A percentile compares a stretch with the other conserved stretches of the same genome.
These are phyloP conservation scores for Aspergillus thermomutatus DNA, from an alignment of 2,329 filamentous ascomycete species.

Conservation along the genomic window DNA sequence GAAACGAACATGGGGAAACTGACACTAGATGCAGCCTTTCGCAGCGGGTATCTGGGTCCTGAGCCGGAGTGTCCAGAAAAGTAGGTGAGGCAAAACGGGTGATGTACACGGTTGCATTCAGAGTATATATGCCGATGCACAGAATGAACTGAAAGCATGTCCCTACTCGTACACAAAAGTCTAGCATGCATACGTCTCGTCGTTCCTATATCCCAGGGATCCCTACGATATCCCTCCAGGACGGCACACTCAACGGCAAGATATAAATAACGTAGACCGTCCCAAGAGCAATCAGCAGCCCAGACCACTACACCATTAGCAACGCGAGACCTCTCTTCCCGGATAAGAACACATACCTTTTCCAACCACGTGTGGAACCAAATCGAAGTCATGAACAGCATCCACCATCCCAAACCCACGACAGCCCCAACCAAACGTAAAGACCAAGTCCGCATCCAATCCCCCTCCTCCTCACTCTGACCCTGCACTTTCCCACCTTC, in stretches of 20 bases:
- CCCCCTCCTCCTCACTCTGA: constrained; percentile 41
- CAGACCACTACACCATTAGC: constrained; percentile 43
- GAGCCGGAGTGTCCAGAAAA: constrained; percentile 22
- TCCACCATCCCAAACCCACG: constrained; percentile 77
- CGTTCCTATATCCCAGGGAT: constrained; percentile 34
- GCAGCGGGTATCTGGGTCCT: constrained; percentile 30
- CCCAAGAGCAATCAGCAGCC: constrained; percentile 46
- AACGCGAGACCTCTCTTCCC: constrained; percentile 10
- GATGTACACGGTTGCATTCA: constrained; percentile 5
- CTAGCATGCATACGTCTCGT: neutral
- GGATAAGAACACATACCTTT: constrained; percentile 60
- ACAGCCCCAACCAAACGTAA: constrained; percentile 54
- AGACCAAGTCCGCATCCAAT: constrained; percentile 54
- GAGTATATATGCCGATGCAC: neutral
- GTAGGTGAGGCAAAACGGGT: neutral
- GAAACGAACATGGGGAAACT: neutral
- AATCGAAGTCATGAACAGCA: constrained; percentile 96
- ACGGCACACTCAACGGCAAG: constrained; percentile 43
- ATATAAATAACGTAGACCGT: constrained; percentile 52
- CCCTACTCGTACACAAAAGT: neutral
- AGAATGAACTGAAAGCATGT: neutral
- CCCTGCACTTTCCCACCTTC: constrained; percentile 8
- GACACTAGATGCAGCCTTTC: constrained; percentile 28
- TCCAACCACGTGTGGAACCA: constrained; percentile 99
- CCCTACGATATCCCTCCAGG: constrained; percentile 47